A percentile compares a stretch with the other conserved stretches of the same genome.
phyloP scores from a whole-genome alignment of 257 asterid species.

The Datura wrightii region DNA sequence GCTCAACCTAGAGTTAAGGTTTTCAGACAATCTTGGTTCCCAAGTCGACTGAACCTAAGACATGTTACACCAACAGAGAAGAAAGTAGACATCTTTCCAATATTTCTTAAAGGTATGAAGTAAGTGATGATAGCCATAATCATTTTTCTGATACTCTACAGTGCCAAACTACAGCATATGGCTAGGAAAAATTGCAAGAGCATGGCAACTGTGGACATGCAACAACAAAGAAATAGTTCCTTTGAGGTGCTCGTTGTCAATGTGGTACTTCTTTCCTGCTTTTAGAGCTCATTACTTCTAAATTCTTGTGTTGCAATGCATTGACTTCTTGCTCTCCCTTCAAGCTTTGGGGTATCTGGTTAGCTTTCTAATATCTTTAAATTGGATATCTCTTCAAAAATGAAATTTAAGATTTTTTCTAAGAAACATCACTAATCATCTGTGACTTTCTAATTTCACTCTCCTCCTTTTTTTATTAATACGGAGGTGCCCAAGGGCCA shows the following conservation, averaged over 20 bases:
- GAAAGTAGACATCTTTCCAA: not conserved
- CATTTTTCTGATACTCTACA: not conserved
- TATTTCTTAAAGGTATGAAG: not conserved
- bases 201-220: slow-evolving; percentile 1
- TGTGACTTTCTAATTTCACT: not conserved
- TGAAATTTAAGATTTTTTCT: not conserved
- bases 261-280: not conserved
- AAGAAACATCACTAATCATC: not conserved
- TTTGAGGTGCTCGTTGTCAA: not conserved
- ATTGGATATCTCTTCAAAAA: not conserved
- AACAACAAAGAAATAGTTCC: not conserved
- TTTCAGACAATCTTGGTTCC: not conserved
- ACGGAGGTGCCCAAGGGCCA: not conserved
- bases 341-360: slow-evolving; percentile 4
- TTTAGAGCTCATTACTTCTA: slow-evolving; percentile 12
- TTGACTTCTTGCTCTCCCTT: slow-evolving; percentile 9
- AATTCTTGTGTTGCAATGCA: not conserved
- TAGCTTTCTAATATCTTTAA: not conserved
- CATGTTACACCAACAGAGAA: not conserved
- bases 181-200: slow-evolving; percentile 17
- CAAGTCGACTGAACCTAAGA: not conserved
- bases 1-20: not conserved
- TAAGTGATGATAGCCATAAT: not conserved
- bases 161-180: not conserved
- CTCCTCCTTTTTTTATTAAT: not conserved